A percentile compares a stretch with the other conserved stretches of the same genome.
phyloP scores from a whole-genome alignment of 495 filamentous ascomycete species.

The Tuber calosporum region DNA sequence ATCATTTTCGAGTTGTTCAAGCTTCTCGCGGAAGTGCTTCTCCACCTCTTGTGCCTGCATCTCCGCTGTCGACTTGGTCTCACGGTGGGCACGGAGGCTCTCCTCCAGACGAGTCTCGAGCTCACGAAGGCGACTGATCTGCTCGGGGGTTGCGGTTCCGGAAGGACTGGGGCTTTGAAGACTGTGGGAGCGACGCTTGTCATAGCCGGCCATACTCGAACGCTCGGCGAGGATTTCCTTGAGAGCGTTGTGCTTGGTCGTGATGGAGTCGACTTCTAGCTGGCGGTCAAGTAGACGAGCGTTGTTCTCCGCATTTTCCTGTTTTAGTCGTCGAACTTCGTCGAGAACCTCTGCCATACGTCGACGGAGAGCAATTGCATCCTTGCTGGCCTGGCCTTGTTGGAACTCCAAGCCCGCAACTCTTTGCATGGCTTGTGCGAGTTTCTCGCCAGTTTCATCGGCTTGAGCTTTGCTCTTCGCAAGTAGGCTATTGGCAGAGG shows the following conservation, averaged over 20 bases:
- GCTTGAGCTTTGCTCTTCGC: slow-evolving; percentile 82
- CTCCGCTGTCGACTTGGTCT: slow-evolving; percentile 68
- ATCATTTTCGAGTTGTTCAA: slow-evolving; percentile 87
- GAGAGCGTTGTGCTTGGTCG: slow-evolving; percentile 82
- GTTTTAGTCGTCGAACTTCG: slow-evolving; percentile 67
- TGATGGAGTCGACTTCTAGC: slow-evolving; percentile 78
- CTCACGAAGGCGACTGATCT: slow-evolving; percentile 64
- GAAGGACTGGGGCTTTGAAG: slow-evolving; percentile 52
- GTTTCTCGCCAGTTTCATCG: slow-evolving; percentile 77
- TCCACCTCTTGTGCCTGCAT: slow-evolving; percentile 75
- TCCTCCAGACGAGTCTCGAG: slow-evolving; percentile 82
- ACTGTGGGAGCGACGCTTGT: slow-evolving; percentile 45
- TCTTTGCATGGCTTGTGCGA: slow-evolving; percentile 85
- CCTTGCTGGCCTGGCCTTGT: slow-evolving; percentile 90
- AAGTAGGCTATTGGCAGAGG: slow-evolving; percentile 67
- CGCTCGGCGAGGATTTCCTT: slow-evolving; percentile 88
- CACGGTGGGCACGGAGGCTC: slow-evolving; percentile 70
- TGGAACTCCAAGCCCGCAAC: slow-evolving; percentile 94
- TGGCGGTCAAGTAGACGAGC: slow-evolving; percentile 72
- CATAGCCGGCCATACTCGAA: slow-evolving; percentile 50
- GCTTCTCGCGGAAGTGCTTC: slow-evolving; percentile 77
- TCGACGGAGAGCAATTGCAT: slow-evolving; percentile 78
- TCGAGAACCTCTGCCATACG: slow-evolving; percentile 76
- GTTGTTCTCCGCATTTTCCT: slow-evolving; percentile 70
- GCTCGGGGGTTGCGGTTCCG: slow-evolving; percentile 69